Evolutionary conservation across 139 green algal species (phyloP).

Genomic region (Microglena sp.): DNA sequence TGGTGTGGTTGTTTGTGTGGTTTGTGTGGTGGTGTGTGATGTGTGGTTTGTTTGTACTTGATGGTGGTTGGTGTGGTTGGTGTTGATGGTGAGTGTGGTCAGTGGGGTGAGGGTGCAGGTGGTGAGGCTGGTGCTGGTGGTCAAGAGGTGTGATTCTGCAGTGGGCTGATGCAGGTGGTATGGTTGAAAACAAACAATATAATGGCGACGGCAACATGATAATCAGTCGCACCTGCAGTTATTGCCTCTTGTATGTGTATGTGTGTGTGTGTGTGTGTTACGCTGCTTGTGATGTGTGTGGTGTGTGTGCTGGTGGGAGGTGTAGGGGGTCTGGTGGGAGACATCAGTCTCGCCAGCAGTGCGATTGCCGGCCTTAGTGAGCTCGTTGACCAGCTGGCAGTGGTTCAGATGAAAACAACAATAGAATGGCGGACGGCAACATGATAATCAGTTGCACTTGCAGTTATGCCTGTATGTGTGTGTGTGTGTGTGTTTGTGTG

Average conservation of each 20-base stretch:
- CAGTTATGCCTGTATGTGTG: background rate
- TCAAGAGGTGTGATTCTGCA: background rate
- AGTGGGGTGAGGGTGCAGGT: background rate
- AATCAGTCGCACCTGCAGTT: background rate
- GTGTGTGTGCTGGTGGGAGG: background rate
- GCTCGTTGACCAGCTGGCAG: background rate
- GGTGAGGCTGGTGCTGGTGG: too few relatives aligned
- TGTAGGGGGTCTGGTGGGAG: background rate
- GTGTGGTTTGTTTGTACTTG: background rate
- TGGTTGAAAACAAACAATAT: too few relatives aligned
- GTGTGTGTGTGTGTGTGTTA: slow-evolving; percentile 12
- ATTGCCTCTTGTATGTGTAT: background rate
- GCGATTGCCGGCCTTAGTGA: too few relatives aligned
- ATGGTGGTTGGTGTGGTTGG: slow-evolving; percentile 2
- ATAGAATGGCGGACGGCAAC: background rate
- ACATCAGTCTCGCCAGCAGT: background rate
- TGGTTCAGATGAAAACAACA: too few relatives aligned
- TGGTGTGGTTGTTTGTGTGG: too few relatives aligned
- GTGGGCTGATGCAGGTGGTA: background rate
- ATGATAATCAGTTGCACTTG: background rate
- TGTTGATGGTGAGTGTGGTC: background rate
- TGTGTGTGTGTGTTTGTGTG: background rate
- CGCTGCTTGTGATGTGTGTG: background rate
- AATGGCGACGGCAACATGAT: background rate
- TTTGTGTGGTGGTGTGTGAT: too few relatives aligned